Percentiles rank a stretch among this genome's conserved stretches.
Evolutionary conservation across 2,329 filamentous ascomycete genomes (phyloP).

Genomic region (Elsinoe ampelina): DNA sequence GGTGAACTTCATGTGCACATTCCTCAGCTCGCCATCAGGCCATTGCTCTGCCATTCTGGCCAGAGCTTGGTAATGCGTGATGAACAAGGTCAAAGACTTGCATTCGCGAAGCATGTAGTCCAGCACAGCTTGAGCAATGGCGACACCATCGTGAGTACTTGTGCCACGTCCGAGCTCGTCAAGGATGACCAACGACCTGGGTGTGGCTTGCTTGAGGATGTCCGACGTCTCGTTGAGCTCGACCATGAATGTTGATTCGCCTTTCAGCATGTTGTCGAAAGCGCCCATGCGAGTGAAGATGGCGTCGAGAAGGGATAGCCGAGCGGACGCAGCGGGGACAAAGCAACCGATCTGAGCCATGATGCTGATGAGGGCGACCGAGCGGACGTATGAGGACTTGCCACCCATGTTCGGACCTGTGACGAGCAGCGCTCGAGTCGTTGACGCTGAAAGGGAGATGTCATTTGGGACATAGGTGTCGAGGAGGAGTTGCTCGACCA

Average conservation of each 20-base stretch:
- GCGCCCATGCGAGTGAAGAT: conserved; percentile 95
- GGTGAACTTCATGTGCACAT: conserved; percentile 91
- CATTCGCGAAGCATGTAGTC: conserved; percentile 70
- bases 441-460: conserved; percentile 58
- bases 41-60: conserved; percentile 64
- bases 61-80: conserved; percentile 93
- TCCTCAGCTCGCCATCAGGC: conserved; percentile 55
- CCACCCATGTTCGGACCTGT: conserved; percentile 99
- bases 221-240: conserved; percentile 87
- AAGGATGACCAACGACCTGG: conserved; percentile 76
- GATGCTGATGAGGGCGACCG: conserved; percentile 81
- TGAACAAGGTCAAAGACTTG: conserved; percentile 78
- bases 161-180: conserved; percentile 93
- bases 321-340: conserved; percentile 68
- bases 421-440: conserved; percentile 68
- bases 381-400: conserved; percentile 94
- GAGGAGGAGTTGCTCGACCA: conserved; percentile 84
- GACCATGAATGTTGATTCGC: conserved; percentile 96
- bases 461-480: conserved; percentile 87
- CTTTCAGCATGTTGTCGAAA: conserved; percentile 88
- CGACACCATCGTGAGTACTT: conserved; percentile 89
- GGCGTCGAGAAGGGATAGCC: conserved; percentile 75
- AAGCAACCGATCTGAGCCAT: conserved; percentile 94
- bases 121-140: conserved; percentile 86
- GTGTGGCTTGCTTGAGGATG: conserved; percentile 81